Evolutionary conservation across 2,329 filamentous ascomycete genomes (phyloP), one percentile per base, ranked within the genome.

Genomic region (Fusarium pininemorale): DNA sequence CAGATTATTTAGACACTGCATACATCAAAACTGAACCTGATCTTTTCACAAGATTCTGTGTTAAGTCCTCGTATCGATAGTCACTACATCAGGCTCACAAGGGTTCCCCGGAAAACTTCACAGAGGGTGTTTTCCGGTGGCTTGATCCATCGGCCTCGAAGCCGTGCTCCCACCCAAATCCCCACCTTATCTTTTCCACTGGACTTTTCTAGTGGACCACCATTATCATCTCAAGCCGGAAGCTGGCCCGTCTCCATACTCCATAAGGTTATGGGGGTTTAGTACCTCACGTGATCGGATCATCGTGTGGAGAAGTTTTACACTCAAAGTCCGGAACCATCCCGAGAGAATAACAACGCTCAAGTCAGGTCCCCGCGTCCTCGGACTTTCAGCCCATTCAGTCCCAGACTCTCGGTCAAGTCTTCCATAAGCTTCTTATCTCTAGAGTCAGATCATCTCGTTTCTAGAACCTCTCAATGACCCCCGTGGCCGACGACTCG

Each of bases 311-410:
- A 56, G 38, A 56, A 50, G 47, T 30, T 38, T 35, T 47, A 47
- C 50, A 16, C 28, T 53, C 38, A 51, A 51, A 58, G 50, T 48
- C 71, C 71, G 71, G 67, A 69, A 74, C 50, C 60, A 28, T 51
- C 62, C 71, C 71, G 71, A 74, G 71, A 63, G 62, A 61, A 71
- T 59, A 57, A 73, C 57, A 69, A 74, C 71, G 72, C 42, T 53
- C 35, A 55, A 70, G 55, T 53, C 35, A 55, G 66, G 55, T 73
- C 70, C 65, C 70, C 55, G 44, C 48, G 50, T 45, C 35, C 55
- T 61, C 70, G 71, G 70, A 72, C 57, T 38, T 42, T 26, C 42
- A 35, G 38, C 32, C 64, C 69, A 39, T 69, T 38, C 35, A 61
- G 55, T 32, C 24, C 26, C 65, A 51, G 44, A 30, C 32, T 66